A percentile compares a stretch with the other conserved stretches of the same genome.
Conservation (phyloP, 257 asterid genomes). For the Solanum arcanum region DNA sequence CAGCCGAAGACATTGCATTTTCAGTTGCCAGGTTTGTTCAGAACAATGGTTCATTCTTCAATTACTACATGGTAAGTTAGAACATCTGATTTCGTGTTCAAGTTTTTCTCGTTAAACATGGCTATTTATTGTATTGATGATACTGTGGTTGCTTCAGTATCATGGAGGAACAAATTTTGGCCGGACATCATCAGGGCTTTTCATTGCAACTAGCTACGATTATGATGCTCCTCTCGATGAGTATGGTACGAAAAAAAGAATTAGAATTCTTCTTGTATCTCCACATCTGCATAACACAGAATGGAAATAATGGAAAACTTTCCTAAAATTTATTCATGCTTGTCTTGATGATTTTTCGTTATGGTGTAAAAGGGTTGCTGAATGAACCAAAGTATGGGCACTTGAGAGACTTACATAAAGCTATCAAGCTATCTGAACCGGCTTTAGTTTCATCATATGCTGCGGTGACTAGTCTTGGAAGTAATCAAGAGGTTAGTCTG, state of each 20-base stretch:
- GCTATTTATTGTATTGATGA: neutral
- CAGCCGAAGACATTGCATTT: slow-evolving; percentile 85
- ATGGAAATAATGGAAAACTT: neutral
- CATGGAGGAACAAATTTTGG: slow-evolving; percentile 95
- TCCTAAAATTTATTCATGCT: neutral
- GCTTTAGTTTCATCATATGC: slow-evolving; percentile 89
- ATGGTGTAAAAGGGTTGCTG: slow-evolving; percentile 35
- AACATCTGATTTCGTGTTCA: neutral
- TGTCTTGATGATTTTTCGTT: neutral
- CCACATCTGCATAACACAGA: neutral
- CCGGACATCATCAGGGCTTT: slow-evolving; percentile 69
- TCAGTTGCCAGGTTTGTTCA: slow-evolving; percentile 83
- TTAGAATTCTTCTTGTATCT: neutral
- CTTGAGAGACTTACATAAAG: slow-evolving; percentile 71
- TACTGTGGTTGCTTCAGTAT: slow-evolving; percentile 34
- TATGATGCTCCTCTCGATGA: slow-evolving; percentile 92
- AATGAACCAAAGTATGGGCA: slow-evolving; percentile 84
- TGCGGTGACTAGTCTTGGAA: slow-evolving; percentile 61
- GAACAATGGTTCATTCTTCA: slow-evolving; percentile 83
- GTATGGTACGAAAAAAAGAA: slow-evolving; percentile 42
- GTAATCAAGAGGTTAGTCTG: slow-evolving; percentile 65
- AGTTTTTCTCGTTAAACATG: neutral
- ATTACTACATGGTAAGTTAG: slow-evolving; percentile 75
- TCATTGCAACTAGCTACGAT: slow-evolving; percentile 78
- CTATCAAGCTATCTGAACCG: slow-evolving; percentile 75